Percentiles rank a stretch among this genome's conserved stretches.
phyloP scores from a whole-genome alignment of 1,139 yeast species.

The Taiozyma sp. region DNA sequence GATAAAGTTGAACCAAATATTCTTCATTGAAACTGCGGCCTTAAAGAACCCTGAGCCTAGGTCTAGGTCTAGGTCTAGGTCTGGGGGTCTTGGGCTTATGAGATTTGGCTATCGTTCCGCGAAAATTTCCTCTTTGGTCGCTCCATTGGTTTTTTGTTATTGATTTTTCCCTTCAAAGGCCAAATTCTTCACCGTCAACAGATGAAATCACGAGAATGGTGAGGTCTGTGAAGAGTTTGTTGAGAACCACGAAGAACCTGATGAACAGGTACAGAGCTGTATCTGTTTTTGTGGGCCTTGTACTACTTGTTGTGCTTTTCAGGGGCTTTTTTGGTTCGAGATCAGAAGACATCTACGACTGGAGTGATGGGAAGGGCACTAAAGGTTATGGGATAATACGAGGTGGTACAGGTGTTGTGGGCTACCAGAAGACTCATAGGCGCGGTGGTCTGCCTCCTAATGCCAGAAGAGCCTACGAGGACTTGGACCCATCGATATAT shows the following conservation, averaged over 20 bases:
- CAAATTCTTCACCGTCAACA: neutral
- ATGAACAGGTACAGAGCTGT: neutral
- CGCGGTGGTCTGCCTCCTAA: conserved; percentile 22
- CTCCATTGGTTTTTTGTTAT: neutral
- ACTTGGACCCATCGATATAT: conserved; percentile 12
- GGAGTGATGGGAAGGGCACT: conserved; percentile 19
- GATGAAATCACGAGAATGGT: neutral
- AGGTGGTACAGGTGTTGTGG: conserved; percentile 23
- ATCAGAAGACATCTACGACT: conserved; percentile 12
- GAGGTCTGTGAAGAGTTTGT: neutral
- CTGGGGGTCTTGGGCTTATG: too few species aligned
- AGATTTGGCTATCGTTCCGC: neutral
- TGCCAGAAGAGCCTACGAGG: conserved; percentile 11
- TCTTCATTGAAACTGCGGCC: too few species aligned
- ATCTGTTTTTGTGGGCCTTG: neutral
- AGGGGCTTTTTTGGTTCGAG: neutral
- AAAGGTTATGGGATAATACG: conserved; percentile 21
- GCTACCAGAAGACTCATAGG: conserved; percentile 18
- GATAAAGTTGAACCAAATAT: too few species aligned
- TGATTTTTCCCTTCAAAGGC: neutral
- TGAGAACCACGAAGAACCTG: neutral
- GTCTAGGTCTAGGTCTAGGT: too few species aligned
- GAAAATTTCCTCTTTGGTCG: neutral
- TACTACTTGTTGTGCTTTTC: neutral
- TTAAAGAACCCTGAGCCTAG: too few species aligned